phyloP scores from a whole-genome alignment of 2,329 filamentous ascomycete genomes.

The Corynespora cassiicola region DNA sequence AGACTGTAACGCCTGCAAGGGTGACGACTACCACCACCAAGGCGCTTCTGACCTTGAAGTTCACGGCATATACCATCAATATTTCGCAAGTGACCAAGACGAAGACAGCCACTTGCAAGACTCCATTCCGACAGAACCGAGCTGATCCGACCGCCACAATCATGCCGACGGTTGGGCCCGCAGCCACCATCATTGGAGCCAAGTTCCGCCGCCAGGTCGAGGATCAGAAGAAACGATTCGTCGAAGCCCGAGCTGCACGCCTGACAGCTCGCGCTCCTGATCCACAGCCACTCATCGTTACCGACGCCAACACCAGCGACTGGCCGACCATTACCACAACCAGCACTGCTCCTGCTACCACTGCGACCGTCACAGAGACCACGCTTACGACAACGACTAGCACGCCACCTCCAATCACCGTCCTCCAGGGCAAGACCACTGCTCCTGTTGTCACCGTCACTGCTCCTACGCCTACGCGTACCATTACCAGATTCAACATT shows the following conservation, averaged over 20 bases:
- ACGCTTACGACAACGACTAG: constrained; percentile 19
- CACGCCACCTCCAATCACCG: constrained; percentile 28
- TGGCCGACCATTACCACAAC: constrained; percentile 32
- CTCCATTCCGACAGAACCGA: constrained; percentile 21
- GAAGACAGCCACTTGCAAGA: constrained; percentile 39
- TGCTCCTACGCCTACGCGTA: constrained; percentile 30
- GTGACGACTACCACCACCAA: constrained; percentile 36
- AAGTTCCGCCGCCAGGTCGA: constrained; percentile 24
- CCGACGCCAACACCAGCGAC: constrained; percentile 33
- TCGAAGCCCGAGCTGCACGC: constrained; percentile 30
- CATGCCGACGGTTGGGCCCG: constrained; percentile 27
- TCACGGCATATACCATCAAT: constrained; percentile 19
- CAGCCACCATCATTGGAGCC: constrained; percentile 12
- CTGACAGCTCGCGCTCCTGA: constrained; percentile 45
- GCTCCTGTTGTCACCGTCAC: constrained; percentile 27
- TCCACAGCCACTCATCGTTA: constrained; percentile 39
- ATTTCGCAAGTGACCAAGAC: constrained; percentile 29
- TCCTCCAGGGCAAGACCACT: constrained; percentile 24
- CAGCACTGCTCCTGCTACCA: constrained; percentile 22
- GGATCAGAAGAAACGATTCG: constrained; percentile 14
- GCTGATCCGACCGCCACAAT: constrained; percentile 35
- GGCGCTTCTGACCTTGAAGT: constrained; percentile 32
- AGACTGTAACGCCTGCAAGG: constrained; percentile 24
- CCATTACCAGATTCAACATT: constrained; percentile 22
- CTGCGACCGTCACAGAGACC: constrained; percentile 20